phyloP scores from a whole-genome alignment of 257 asterid genomes.

The Rehmannia glutinosa region DNA sequence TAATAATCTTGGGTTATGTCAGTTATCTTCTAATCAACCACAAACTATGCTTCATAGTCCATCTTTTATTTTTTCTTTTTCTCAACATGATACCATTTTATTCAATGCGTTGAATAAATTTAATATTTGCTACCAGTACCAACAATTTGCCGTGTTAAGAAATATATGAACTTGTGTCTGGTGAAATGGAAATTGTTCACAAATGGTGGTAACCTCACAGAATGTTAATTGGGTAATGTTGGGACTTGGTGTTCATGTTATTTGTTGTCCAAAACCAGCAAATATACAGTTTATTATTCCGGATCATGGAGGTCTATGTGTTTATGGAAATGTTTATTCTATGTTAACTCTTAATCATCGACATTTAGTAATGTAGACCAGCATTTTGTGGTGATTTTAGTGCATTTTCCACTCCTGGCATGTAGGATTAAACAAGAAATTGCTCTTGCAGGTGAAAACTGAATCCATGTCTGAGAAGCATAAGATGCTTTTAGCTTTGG shows the following conservation, averaged over 20 bases:
- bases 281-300: neutral
- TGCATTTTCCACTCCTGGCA: neutral
- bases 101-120: neutral
- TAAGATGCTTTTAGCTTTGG: constrained; percentile 34
- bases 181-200: neutral
- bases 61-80: neutral
- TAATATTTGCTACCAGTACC: neutral
- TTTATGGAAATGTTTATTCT: neutral
- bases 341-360: neutral
- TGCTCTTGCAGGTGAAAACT: constrained; percentile 24
- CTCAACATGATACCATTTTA: neutral
- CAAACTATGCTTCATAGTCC: neutral
- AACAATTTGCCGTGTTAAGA: neutral
- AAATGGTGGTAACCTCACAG: neutral
- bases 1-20: neutral
- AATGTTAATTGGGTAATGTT: neutral
- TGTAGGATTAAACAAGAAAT: constrained; percentile 7
- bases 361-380: neutral
- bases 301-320: neutral
- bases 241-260: neutral
- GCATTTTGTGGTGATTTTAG: neutral
- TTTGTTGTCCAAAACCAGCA: constrained; percentile 1
- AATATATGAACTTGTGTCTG: neutral
- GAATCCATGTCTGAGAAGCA: constrained; percentile 32
- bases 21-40: neutral